Conservation (phyloP, 2,329 filamentous ascomycete species). For the Scleromitrula shiraiana region DNA sequence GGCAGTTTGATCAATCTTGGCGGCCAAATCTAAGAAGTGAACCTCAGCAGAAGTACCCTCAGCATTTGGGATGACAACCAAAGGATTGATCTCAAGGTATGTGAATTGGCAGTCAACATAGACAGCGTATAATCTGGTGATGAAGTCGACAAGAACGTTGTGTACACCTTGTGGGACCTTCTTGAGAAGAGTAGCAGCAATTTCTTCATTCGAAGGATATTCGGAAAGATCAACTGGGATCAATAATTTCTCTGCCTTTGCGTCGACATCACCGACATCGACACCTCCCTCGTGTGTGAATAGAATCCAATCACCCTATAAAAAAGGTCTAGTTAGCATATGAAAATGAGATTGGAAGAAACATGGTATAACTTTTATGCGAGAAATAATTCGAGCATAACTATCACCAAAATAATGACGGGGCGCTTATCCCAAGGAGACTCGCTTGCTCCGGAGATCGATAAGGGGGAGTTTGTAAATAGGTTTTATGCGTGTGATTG, state of each 20-base stretch:
- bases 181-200: conserved; percentile 75
- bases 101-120: conserved; percentile 99
- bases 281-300: conserved; percentile 99
- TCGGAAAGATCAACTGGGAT: conserved; percentile 91
- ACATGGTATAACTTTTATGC: conserved; percentile 9
- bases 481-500: conserved; percentile 21
- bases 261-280: conserved; percentile 97
- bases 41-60: conserved; percentile 88
- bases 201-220: conserved; percentile 94
- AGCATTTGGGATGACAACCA: conserved; percentile 94
- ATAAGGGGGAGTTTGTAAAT: conserved; percentile 11
- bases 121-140: conserved; percentile 94
- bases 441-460: conserved; percentile 13
- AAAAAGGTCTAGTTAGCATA: conserved; percentile 21
- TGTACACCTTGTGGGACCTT: conserved; percentile 94
- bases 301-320: conserved; percentile 96
- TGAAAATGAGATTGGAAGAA: neutral
- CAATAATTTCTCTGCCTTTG: conserved; percentile 96
- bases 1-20: conserved; percentile 97
- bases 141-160: conserved; percentile 99
- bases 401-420: neutral
- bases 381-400: conserved; percentile 6
- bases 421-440: conserved; percentile 12
- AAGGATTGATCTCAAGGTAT: conserved; percentile 99
- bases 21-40: conserved; percentile 96